Conservation (phyloP, 345 rosid genomes). For the Brassica incana region DNA sequence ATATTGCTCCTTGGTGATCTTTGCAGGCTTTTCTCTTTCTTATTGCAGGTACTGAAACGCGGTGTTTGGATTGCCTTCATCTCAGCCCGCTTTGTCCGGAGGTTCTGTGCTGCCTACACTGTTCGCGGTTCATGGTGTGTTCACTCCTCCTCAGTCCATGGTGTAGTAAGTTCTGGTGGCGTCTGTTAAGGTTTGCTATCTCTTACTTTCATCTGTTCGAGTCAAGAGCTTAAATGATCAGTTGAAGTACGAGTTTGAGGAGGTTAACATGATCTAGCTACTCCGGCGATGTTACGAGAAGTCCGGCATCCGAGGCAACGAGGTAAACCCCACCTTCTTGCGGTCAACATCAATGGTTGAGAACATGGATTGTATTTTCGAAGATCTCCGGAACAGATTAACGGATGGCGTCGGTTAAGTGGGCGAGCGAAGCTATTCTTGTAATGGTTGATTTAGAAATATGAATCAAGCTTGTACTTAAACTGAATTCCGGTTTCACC, state of each 20-base stretch:
- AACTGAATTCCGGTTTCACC: not conserved
- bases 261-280: not conserved
- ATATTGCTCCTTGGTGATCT: not conserved
- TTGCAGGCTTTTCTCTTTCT: not conserved
- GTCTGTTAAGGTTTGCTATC: not conserved
- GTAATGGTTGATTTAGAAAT: not conserved
- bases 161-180: too few species aligned
- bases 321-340: not conserved
- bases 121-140: too few species aligned
- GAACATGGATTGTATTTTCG: not conserved
- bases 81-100: too few species aligned
- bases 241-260: not conserved
- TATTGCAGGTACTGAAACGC: not conserved
- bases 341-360: not conserved
- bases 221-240: not conserved
- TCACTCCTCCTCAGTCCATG: too few species aligned
- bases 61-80: too few species aligned
- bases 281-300: not conserved
- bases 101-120: too few species aligned
- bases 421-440: too few species aligned
- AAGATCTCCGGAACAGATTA: not conserved
- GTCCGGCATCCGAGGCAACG: not conserved
- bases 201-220: not conserved
- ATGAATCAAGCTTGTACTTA: not conserved
- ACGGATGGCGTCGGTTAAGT: not conserved